Evolutionary conservation across 106 monocot genomes (phyloP).

Genomic region (Dendrobium nobile): DNA sequence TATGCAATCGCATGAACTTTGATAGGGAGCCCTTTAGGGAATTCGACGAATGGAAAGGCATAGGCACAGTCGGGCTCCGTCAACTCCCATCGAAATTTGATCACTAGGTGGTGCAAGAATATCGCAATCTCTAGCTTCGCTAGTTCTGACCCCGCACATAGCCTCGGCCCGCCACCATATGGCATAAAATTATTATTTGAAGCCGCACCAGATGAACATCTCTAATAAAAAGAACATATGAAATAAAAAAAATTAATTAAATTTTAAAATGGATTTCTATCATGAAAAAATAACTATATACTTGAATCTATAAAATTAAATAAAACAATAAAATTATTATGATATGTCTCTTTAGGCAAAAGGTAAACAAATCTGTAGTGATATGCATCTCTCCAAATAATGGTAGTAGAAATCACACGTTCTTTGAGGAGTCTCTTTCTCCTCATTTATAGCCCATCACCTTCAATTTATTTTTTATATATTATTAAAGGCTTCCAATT

Average conservation of each 20-base stretch:
- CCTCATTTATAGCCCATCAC: not conserved
- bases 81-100: constrained; percentile 33
- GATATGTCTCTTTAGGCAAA: no score
- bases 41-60: constrained; percentile 54
- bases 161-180: constrained; percentile 61
- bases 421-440: not conserved
- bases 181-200: constrained; percentile 39
- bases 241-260: no score
- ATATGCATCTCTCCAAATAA: not conserved
- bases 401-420: not conserved
- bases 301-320: no score
- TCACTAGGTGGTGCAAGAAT: constrained; percentile 63
- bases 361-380: no score
- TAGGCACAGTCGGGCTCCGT: constrained; percentile 27
- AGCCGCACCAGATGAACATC: constrained; percentile 1
- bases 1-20: constrained; percentile 16
- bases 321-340: no score
- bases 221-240: not conserved
- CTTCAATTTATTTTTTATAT: not conserved
- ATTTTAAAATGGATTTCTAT: no score
- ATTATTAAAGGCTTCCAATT: not conserved
- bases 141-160: constrained; percentile 67
- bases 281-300: no score
- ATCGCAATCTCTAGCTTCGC: constrained; percentile 71
- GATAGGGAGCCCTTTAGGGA: constrained; percentile 64